These are phyloP conservation scores for Meyerozyma elateridarum DNA, from an alignment of 1,139 yeast genomes.

Conservation along the genomic window DNA sequence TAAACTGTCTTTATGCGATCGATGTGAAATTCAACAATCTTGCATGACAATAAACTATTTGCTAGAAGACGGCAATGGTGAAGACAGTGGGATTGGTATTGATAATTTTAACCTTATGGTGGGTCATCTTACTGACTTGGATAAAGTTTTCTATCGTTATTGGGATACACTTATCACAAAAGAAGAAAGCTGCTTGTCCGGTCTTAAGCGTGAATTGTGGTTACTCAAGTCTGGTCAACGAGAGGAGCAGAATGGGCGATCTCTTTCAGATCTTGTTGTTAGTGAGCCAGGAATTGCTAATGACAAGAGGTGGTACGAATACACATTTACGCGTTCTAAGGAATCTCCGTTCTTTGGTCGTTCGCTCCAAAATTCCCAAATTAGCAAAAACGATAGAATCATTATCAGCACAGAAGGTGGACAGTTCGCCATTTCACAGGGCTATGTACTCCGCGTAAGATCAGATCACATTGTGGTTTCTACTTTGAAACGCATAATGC, in stretches of 20 bases:
- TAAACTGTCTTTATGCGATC: conserved; percentile 56
- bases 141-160: conserved; percentile 53
- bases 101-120: conserved; percentile 47
- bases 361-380: conserved; percentile 35
- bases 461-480: conserved; percentile 34
- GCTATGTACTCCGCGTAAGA: conserved; percentile 45
- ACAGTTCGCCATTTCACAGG: conserved; percentile 69
- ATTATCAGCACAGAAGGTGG: conserved; percentile 78
- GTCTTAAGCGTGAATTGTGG: conserved; percentile 65
- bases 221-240: conserved; percentile 54
- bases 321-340: conserved; percentile 42
- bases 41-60: conserved; percentile 71
- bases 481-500: conserved; percentile 47
- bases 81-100: conserved; percentile 41
- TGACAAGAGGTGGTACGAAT: conserved; percentile 29
- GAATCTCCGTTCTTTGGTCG: not conserved
- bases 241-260: conserved; percentile 56
- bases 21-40: conserved; percentile 54
- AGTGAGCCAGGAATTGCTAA: conserved; percentile 26
- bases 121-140: conserved; percentile 40
- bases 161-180: conserved; percentile 74
- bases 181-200: conserved; percentile 61
- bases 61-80: conserved; percentile 51
- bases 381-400: conserved; percentile 51
- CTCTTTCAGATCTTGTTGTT: conserved; percentile 47